Evolutionary conservation across 768 basidiomycete species (phyloP), one percentile per base, ranked within the genome.

Genomic region (Termitomyces sp.): DNA sequence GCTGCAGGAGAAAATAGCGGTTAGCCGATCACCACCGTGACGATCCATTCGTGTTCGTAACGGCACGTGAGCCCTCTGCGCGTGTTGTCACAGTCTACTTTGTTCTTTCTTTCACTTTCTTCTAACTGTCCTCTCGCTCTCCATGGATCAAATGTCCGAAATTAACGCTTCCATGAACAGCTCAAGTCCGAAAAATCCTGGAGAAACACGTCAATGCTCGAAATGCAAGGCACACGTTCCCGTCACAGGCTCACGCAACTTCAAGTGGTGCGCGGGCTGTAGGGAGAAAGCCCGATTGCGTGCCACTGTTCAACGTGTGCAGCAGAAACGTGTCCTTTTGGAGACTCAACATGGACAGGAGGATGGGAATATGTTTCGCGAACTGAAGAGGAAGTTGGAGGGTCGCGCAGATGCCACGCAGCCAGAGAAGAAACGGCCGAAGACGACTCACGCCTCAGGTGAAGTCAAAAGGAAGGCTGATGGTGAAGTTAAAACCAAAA

Each of bases 251-350:
- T 0, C 24, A 5, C 27, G n/a, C 36, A n/a, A n/a, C n/a, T n/a
- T n/a, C n/a, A 62, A 56, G 26, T 43, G 13, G 53, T 62, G 61
- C 39, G 27, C 26, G 2, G 2, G 10, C 13, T 58, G 57, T 13
- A 39, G 57, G n/a, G 57, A 54, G 18, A 57, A 40, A 42, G 0
- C 1, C 1, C 42, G 36, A 43, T 14, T 43, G 9, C 5, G 8
- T 24, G 8, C n/a, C n/a, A n/a, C 1, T 22, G 34, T 30, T 39
- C 27, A 1, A 18, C 37, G 12, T 36, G 24, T 18, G 34, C 48
- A 37, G 26, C 16, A 16, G 13, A 26, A 52, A 27, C 49, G 50
- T 10, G 33, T 27, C 8, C 40, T 24, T 9, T 3, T 36, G 5
- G n/a, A 8, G 22, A 20, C 27, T 7, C 26, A 39, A 12, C 0